Percentiles rank a stretch among this genome's conserved stretches.
Evolutionary conservation across 306 rosid genomes (phyloP).

Genomic region (Prunus armeniaca): DNA sequence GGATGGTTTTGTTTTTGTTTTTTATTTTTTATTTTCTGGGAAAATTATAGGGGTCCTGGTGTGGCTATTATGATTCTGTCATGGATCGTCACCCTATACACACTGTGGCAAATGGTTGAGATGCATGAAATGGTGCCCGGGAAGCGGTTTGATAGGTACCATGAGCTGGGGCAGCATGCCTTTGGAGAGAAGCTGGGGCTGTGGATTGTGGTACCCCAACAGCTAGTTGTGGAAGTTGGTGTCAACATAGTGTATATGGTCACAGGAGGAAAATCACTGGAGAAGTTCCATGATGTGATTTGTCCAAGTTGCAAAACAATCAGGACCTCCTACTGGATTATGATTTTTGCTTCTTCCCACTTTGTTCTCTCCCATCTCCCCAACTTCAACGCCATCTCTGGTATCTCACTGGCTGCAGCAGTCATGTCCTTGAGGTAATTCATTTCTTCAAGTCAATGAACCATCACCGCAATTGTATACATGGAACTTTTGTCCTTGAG

Average conservation of each 20-base stretch:
- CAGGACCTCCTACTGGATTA: conserved; percentile 47
- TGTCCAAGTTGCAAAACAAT: conserved; percentile 41
- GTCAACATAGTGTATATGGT: conserved; percentile 71
- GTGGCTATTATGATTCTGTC: conserved; percentile 38
- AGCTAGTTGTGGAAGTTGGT: conserved; percentile 64
- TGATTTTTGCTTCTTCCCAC: conserved; percentile 56
- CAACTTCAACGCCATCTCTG: conserved; percentile 68
- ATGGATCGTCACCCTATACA: conserved; percentile 75
- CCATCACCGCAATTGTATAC: too few species aligned
- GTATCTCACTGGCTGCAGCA: conserved; percentile 65
- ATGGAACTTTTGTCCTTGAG: too few species aligned
- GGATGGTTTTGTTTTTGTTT: not conserved
- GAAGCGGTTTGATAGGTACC: conserved; percentile 74
- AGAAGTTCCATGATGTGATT: conserved; percentile 50
- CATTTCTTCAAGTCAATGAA: too few species aligned
- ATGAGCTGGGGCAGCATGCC: conserved; percentile 79
- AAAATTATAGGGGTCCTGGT: conserved; percentile 63
- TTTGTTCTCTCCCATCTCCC: conserved; percentile 68
- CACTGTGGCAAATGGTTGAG: conserved; percentile 90
- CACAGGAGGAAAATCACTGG: conserved; percentile 63
- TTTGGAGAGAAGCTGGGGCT: conserved; percentile 78
- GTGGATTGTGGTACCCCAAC: conserved; percentile 73
- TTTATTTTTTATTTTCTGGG: not conserved
- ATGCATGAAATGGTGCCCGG: conserved; percentile 97
- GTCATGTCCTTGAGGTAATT: conserved; percentile 66